A percentile compares a stretch with the other conserved stretches of the same genome.
Conservation (phyloP, 1,284 basidiomycete genomes). For the Gymnopus androsaceus region DNA sequence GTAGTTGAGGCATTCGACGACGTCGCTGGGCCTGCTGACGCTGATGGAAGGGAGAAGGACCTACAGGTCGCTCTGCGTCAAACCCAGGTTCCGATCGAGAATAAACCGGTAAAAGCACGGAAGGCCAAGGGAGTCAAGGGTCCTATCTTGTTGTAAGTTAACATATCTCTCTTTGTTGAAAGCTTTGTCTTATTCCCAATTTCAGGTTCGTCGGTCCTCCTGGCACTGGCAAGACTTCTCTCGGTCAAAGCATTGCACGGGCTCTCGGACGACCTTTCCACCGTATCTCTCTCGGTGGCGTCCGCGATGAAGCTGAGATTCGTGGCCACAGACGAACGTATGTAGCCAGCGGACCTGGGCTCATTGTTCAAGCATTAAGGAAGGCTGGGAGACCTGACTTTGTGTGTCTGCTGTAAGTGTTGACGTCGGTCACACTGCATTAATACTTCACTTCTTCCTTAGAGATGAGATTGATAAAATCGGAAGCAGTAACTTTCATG, state of each 20-base stretch:
- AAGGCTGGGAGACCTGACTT: constrained; percentile 83
- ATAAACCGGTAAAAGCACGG: neutral
- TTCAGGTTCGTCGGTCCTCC: constrained; percentile 78
- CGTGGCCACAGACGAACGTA: constrained; percentile 89
- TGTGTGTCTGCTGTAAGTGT: constrained; percentile 73
- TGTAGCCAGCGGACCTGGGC: constrained; percentile 83
- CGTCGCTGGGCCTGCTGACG: constrained; percentile 11
- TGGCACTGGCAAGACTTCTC: constrained; percentile 83
- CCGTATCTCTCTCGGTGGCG: constrained; percentile 89
- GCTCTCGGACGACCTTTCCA: constrained; percentile 86
- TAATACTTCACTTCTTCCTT: neutral
- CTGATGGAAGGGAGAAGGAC: constrained; percentile 9
- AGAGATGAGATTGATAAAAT: constrained; percentile 86
- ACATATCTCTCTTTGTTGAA: constrained; percentile 1
- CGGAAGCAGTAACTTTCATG: constrained; percentile 83
- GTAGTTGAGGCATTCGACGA: constrained; percentile 21
- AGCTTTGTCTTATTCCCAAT: constrained; percentile 1
- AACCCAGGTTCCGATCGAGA: constrained; percentile 14
- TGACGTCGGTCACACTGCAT: constrained; percentile 1
- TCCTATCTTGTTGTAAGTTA: constrained; percentile 75
- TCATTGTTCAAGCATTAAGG: constrained; percentile 86
- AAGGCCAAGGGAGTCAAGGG: constrained; percentile 60
- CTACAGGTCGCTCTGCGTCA: constrained; percentile 23
- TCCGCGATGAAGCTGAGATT: constrained; percentile 91
- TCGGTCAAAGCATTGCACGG: constrained; percentile 85